Evolutionary conservation across 129 eudicot species (phyloP).

Genomic region (Saposhnikovia divaricata): DNA sequence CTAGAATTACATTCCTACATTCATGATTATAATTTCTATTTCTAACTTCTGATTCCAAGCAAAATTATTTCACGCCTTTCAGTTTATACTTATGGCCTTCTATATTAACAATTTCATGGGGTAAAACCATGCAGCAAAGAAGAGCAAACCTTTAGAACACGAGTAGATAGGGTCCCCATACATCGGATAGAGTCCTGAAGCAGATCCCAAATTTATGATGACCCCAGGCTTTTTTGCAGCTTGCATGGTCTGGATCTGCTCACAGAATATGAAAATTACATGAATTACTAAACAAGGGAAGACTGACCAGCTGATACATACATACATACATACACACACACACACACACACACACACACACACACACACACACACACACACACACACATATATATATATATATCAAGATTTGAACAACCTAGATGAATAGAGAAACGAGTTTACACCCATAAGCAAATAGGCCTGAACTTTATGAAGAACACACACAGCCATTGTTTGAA

Average conservation of each 20-base stretch:
- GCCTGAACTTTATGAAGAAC: not conserved
- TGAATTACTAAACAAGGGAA: not conserved
- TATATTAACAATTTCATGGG: not conserved
- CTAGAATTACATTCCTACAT: no score
- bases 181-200: slow-evolving; percentile 88
- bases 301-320: not conserved
- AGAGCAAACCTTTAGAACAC: slow-evolving; percentile 62
- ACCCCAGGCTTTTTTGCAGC: slow-evolving; percentile 67
- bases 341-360: no score
- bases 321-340: no score
- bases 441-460: not conserved
- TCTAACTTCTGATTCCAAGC: not conserved
- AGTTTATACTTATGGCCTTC: not conserved
- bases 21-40: no score
- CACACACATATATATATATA: not conserved
- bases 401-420: slow-evolving; percentile 2
- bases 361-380: no score
- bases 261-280: not conserved
- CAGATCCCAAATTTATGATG: slow-evolving; percentile 69
- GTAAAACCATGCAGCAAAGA: slow-evolving; percentile 6
- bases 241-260: slow-evolving; percentile 70
- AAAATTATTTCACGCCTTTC: not conserved
- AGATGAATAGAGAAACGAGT: slow-evolving; percentile 1
- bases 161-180: slow-evolving; percentile 69
- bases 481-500: not conserved